Evolutionary conservation across 1,284 basidiomycete genomes (phyloP), one percentile per base, ranked within the genome.

Genomic region (Austroboletus olivaceoglutinosus): DNA sequence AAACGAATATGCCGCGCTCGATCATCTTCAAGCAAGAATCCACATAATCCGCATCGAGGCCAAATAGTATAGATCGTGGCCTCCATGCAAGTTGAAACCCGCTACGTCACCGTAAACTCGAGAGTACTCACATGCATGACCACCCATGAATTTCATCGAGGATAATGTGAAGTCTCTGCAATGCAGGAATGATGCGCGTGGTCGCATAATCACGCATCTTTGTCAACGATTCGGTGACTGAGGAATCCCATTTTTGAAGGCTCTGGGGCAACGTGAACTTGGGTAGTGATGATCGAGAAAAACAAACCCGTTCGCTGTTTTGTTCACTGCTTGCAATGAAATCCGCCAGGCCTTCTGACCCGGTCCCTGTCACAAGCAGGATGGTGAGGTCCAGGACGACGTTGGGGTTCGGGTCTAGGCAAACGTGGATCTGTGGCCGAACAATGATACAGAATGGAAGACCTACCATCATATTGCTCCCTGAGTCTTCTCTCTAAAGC

Each of bases 171-270:
- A 91, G 65, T 31, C 89, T 81, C 64, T 91, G 89, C 52, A 83
- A 81, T 31, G 88, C 87, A 40, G 86, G 86, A 11, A 80, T 77
- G 33, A 89, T 69, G 47, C 81, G 78, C 57, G 83, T 80, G 62
- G 86, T 85, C 22, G 85, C 76, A 61, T 77, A 82, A 66, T 91
- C 86, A 49, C 88, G 85, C 55, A 91, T 68, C 63, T 83, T 86
- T 31, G 76, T 73, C 47, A 91, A 67, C 19, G 86, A 80, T 54
- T 90, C 86, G 15, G 75, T 74, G 58, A 90, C 78, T 5, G 80
- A 82, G 4, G 79, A 74, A 62, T 91, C 88, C 89, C 89, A 91
- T 64, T 89, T 89, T 64, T 84, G 82, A 48, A 90, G 73, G 46
- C 81, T 80, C 88, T 90, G 63, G 50, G 55, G 58, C 34, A 51